Conservation (phyloP, 352 stramenopile genomes). For the Globisporangium nagaii region DNA sequence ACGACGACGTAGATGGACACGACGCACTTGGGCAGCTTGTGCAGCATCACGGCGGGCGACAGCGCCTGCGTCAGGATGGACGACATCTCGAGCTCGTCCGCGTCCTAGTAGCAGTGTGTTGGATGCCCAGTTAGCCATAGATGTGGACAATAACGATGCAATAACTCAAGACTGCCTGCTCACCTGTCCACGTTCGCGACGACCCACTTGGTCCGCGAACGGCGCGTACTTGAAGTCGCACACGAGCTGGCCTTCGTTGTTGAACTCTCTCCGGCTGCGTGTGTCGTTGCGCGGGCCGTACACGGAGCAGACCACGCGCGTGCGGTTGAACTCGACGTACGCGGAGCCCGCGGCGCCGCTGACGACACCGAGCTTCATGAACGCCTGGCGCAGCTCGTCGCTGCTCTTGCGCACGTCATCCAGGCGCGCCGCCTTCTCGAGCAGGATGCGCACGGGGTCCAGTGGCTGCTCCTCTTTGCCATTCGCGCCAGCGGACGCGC, state of each 20-base stretch:
- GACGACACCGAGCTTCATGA: conserved; percentile 78
- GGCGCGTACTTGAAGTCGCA: conserved; percentile 88
- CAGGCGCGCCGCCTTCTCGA: conserved; percentile 24
- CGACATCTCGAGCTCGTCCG: conserved; percentile 80
- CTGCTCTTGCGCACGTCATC: conserved; percentile 41
- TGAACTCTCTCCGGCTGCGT: conserved; percentile 72
- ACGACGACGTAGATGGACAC: conserved; percentile 88
- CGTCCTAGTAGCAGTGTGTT: conserved; percentile 30
- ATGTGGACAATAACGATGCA: no score
- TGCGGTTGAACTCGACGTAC: conserved; percentile 86
- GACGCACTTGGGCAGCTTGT: conserved; percentile 87
- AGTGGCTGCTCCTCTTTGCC: not conserved
- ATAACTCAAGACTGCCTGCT: no score
- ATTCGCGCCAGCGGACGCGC: not conserved
- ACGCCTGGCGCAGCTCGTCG: conserved; percentile 83
- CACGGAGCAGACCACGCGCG: conserved; percentile 83
- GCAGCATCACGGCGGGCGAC: conserved; percentile 76
- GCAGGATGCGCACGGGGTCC: conserved; percentile 17
- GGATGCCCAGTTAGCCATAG: no score
- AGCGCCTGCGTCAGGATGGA: conserved; percentile 71
- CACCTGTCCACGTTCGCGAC: conserved; percentile 66
- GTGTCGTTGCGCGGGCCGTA: conserved; percentile 84
- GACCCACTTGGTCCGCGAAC: conserved; percentile 57
- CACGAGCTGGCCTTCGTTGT: conserved; percentile 77
- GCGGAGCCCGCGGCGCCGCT: conserved; percentile 82